Conservation (phyloP, 2,329 filamentous ascomycete species). For the Septoria petroselini region DNA sequence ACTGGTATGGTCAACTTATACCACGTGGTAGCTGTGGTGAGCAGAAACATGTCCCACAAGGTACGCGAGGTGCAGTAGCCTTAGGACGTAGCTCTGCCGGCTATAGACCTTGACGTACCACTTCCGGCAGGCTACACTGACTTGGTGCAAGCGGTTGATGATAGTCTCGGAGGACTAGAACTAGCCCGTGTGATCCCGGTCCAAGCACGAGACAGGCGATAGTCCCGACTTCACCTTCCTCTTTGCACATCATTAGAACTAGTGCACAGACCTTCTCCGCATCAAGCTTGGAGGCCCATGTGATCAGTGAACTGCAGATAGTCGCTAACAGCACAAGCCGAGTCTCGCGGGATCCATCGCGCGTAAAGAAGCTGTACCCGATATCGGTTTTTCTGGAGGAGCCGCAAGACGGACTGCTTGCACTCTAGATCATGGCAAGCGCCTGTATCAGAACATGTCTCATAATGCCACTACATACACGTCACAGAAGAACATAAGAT, state of each 20-base stretch:
- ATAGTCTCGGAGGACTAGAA: background rate
- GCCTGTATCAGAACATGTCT: conserved; percentile 3
- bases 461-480: conserved; percentile 14
- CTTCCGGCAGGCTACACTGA: background rate
- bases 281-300: too few species aligned
- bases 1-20: background rate
- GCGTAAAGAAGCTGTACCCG: background rate
- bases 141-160: too few species aligned
- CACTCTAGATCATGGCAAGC: background rate
- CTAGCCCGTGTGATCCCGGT: background rate
- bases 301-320: too few species aligned
- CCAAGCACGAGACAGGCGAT: background rate
- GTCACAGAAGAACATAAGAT: conserved; percentile 1
- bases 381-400: background rate
- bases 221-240: conserved; percentile 7
- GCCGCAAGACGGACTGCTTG: too few species aligned
- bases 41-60: background rate
- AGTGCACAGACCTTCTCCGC: too few species aligned
- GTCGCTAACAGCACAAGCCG: background rate
- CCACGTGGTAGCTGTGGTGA: conserved; percentile 3
- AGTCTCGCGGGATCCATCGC: background rate
- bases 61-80: conserved; percentile 1
- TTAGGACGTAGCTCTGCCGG: background rate
- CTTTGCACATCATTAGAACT: too few species aligned
- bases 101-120: background rate